Conservation (phyloP, 805 yeast species). For the Schizosaccharomyces cryophilus region DNA sequence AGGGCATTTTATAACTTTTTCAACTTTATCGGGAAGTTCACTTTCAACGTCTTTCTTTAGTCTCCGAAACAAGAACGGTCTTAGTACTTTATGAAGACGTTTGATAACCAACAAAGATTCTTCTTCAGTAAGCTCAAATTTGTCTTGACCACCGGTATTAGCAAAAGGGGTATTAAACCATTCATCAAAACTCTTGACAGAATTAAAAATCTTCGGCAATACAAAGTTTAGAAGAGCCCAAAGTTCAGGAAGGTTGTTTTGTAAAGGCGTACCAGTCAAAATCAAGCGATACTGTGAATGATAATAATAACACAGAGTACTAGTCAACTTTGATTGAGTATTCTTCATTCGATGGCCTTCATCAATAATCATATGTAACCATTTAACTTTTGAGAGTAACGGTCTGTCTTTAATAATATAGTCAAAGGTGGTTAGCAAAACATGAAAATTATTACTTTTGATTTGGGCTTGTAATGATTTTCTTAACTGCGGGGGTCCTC, state of each 20-base stretch:
- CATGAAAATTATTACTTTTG: constrained; percentile 61
- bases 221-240: constrained; percentile 93
- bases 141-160: constrained; percentile 83
- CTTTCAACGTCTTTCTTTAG: constrained; percentile 91
- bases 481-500: constrained; percentile 76
- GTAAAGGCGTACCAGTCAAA: constrained; percentile 91
- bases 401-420: constrained; percentile 79
- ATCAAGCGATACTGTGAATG: constrained; percentile 69
- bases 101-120: constrained; percentile 80
- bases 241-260: constrained; percentile 80
- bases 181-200: constrained; percentile 89
- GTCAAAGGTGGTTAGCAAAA: constrained; percentile 77
- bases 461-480: constrained; percentile 48
- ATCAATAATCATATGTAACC: constrained; percentile 96
- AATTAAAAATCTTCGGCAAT: constrained; percentile 83
- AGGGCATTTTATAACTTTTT: constrained; percentile 79
- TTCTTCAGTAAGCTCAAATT: constrained; percentile 82
- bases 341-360: constrained; percentile 98
- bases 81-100: constrained; percentile 80
- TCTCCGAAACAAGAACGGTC: constrained; percentile 85
- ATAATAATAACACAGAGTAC: constrained; percentile 61
- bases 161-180: constrained; percentile 98
- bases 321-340: constrained; percentile 64
- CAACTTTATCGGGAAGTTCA: constrained; percentile 89
- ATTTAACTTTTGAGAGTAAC: constrained; percentile 48